Evolutionary conservation across 2,329 filamentous ascomycete species (phyloP).

Genomic region (Gaeumannomyces sp.): DNA sequence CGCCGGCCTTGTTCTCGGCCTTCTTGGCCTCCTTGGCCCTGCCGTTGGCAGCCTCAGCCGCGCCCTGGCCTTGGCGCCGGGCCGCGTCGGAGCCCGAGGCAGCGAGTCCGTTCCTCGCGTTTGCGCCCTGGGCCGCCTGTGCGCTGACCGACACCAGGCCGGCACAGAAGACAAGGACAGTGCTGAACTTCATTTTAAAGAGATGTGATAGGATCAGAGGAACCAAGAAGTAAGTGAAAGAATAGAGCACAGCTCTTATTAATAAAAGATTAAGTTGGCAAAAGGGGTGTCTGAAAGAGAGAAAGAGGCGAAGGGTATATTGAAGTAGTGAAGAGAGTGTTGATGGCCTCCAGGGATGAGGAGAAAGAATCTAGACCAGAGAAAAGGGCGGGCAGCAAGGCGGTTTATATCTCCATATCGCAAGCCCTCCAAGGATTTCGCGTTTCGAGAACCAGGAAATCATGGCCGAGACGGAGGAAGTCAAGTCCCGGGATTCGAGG

Average conservation of each 20-base stretch:
- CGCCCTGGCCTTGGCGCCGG: background rate
- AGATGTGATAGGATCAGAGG: background rate
- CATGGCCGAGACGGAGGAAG: no score
- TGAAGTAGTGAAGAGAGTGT: no score
- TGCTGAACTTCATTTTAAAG: constrained; percentile 20
- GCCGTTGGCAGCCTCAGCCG: constrained; percentile 10
- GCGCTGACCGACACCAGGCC: constrained; percentile 23
- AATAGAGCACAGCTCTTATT: constrained; percentile 7
- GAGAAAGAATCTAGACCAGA: no score
- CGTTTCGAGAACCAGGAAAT: no score
- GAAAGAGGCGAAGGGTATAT: background rate
- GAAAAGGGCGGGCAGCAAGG: no score
- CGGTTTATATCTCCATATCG: no score
- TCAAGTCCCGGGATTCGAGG: no score
- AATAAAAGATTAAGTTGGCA: background rate
- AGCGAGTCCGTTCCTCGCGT: background rate
- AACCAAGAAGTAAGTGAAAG: background rate
- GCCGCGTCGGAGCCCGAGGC: no score
- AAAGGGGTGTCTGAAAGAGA: constrained; percentile 1
- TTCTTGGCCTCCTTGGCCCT: constrained; percentile 8
- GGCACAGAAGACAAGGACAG: constrained; percentile 19
- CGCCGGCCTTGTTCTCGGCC: constrained; percentile 1
- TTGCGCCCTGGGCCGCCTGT: background rate
- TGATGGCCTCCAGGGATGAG: no score
- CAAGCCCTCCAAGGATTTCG: no score